phyloP scores from a whole-genome alignment of 1,284 basidiomycete species.

The Moesziomyces sp. region DNA sequence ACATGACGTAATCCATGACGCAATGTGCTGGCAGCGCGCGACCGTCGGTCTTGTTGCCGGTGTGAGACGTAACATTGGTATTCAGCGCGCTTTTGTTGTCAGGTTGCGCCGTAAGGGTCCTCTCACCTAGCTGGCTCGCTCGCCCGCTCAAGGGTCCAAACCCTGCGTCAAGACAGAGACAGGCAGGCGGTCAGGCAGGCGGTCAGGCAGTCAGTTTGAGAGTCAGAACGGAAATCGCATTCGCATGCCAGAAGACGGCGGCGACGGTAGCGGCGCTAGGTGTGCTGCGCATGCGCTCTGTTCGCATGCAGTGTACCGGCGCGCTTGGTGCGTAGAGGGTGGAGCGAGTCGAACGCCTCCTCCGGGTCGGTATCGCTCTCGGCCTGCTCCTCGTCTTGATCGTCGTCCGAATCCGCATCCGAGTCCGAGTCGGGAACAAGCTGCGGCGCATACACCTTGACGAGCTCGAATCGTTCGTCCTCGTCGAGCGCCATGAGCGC shows the following conservation, averaged over 20 bases:
- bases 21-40: slow-evolving; percentile 14
- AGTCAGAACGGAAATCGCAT: no score
- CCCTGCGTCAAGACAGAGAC: no score
- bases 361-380: background rate
- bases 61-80: no score
- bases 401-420: slow-evolving; percentile 3
- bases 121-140: no score
- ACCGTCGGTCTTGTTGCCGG: background rate
- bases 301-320: background rate
- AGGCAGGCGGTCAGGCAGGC: no score
- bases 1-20: slow-evolving; percentile 40
- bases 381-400: slow-evolving; percentile 3
- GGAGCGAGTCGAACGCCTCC: background rate
- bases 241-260: no score
- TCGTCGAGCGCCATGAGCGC: background rate
- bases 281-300: no score
- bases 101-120: no score
- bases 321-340: background rate
- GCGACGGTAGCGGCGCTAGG: no score
- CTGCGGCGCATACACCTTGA: slow-evolving; percentile 21
- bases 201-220: no score
- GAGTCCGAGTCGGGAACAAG: slow-evolving; percentile 7
- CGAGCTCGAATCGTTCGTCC: slow-evolving; percentile 24
- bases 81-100: no score
- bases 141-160: no score